Base-by-base conservation (phyloP, 1,284 basidiomycete species). In the Vanrija humicola region DNA sequence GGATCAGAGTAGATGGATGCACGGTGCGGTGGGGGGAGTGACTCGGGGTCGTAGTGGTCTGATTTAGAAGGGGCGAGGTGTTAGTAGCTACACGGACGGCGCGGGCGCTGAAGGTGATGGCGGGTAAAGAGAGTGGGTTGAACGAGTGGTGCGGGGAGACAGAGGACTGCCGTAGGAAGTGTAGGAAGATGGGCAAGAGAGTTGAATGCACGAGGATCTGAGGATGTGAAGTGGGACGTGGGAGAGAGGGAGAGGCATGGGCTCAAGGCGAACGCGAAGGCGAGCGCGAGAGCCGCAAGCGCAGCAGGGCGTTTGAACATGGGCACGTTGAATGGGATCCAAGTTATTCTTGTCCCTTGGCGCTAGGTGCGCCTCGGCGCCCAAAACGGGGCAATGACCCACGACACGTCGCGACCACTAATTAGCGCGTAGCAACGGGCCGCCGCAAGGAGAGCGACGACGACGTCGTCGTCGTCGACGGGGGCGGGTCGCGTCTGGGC, bases 1-100 rank as follows among this genome's bases (percentile, higher is more conserved):
- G 56, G 56, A 45, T 62, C 51, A 5, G 47, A 40, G 48, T 62
- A 62, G 38, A 48, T 38, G 10, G 46, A 42, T 3, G 48, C 47
- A 34, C 54, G 50, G 50, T 55, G 53, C 16, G 59, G 43, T 6
- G 56, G 48, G 14, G 45, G 48, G 7, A 44, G 55, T 21, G 18
- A 34, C 19, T 14, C 10, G 6, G 38, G 15, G 38, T 29, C n/a
- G 40, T 47, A 43, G 39, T 54, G 25, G 51, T 57, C 43, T 38
- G 43, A 26, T 26, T 56, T 46, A 47, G 48, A 25, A 29, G 48
- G 26, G 29, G 28, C 46, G 38, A 14, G 44, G 43, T 29, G 28
- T 34, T 34, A 34, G 34, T 12, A 10, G 14, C 34, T 34, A 12
- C 4, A 14, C 10, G 34, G 34, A 23, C 21, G 34, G 12, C 10